Conservation (phyloP, 2,329 filamentous ascomycete genomes). For the Pyrenophora seminiperda region DNA sequence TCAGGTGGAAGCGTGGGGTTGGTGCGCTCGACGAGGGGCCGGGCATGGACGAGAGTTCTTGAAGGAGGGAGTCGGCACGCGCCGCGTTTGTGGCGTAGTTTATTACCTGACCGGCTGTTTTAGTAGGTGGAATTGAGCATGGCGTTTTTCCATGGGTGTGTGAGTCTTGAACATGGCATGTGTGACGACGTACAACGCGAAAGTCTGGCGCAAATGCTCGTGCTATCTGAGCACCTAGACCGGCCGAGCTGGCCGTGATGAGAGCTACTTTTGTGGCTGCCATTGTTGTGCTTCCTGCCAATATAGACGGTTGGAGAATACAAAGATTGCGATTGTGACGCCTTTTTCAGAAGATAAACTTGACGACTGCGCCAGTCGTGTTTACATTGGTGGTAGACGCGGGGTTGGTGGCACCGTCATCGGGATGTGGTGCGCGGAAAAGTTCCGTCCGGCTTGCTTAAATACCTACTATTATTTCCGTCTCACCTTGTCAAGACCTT, state of each 20-base stretch:
- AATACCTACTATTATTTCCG: too few relatives aligned
- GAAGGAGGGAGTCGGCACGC: slow-evolving; percentile 49
- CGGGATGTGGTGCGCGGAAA: too few relatives aligned
- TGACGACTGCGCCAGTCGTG: too few relatives aligned
- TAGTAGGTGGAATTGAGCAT: background rate
- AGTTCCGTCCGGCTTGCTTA: too few relatives aligned
- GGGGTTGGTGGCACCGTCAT: too few relatives aligned
- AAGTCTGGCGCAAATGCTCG: slow-evolving; percentile 55
- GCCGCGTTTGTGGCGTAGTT: slow-evolving; percentile 55
- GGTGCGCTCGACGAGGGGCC: slow-evolving; percentile 29
- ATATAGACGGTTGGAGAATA: background rate
- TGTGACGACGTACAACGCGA: slow-evolving; percentile 50
- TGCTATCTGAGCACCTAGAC: slow-evolving; percentile 55
- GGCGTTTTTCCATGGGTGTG: too few relatives aligned
- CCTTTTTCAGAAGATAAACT: background rate
- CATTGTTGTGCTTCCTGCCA: slow-evolving; percentile 24
- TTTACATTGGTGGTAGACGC: too few relatives aligned
- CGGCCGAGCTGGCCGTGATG: slow-evolving; percentile 56
- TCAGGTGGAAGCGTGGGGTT: slow-evolving; percentile 49
- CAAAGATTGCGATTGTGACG: background rate
- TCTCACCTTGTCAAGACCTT: too few relatives aligned
- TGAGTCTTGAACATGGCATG: background rate
- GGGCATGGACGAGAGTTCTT: slow-evolving; percentile 50
- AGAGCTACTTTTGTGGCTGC: slow-evolving; percentile 53
- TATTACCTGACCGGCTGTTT: slow-evolving; percentile 46